Evolutionary conservation across 2,329 filamentous ascomycete genomes (phyloP), one percentile per base, ranked within the genome.

Genomic region (Monilinia vaccinii-corymbosi): DNA sequence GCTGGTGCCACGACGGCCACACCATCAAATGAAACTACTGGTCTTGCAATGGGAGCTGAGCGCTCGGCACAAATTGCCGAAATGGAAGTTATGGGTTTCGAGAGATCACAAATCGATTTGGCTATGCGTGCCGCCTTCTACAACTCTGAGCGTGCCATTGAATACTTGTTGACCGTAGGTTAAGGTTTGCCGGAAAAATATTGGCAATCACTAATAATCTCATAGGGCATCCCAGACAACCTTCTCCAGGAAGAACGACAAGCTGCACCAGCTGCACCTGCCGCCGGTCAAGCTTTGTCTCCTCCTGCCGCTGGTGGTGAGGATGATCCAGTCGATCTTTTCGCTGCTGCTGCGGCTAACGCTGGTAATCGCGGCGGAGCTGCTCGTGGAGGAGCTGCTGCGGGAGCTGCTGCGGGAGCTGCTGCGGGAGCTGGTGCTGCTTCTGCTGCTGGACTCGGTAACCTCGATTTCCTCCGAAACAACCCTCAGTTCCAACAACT

Each of bases 401-500:
- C 75, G n/a, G 76, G 73, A 60, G 76, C 71, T 61, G 72, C 69
- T 42, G 75, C 69, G 8, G 76, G 75, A 32, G 79, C n/a, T n/a
- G n/a, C n/a, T n/a, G 74, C 75, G n/a, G 76, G 73, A 60, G 76
- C 71, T 61, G 72, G 75, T 40, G 75, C 69, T 21, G 75, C 73
- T 23, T 75, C 71, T 58, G 77, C 74, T 49, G 76, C 76, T 61
- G 81, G 82, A 45, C 77, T 89, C 31, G 88, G 87, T 31, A 95
- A 92, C 71, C 83, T 99, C 61, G 93, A 97, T 66, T 97, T 96
- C 74, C 79, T 99, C 60, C 87, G 94, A 71, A 90, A 92, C 75
- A 97, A 97, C 74, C 87, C 92, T 28, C 93, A 97, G 75, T 99
- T 99, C 77, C 94, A 97, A 77, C 94, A 99, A 76, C 83, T 99